phyloP scores from a whole-genome alignment of 2,329 filamentous ascomycete species.

The Rhynchosporium secalis region DNA sequence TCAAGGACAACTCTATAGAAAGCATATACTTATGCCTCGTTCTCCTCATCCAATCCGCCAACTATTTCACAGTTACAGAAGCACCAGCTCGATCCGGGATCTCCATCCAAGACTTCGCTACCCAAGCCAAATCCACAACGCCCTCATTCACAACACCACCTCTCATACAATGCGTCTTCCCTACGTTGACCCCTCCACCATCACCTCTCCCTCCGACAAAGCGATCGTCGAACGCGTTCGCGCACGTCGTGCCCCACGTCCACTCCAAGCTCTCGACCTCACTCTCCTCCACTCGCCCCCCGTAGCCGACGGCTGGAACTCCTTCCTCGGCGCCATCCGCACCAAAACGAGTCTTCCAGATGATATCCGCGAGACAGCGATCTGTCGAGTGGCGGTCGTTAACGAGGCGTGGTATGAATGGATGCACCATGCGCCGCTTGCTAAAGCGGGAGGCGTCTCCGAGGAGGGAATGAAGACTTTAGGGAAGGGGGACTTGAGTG shows the following conservation, averaged over 20 bases:
- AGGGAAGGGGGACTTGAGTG: constrained; percentile 33
- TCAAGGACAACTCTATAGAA: no score
- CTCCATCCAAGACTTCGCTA: no score
- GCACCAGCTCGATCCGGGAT: no score
- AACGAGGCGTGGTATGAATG: constrained; percentile 87
- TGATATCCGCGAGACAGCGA: constrained; percentile 72
- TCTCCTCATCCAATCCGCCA: no score
- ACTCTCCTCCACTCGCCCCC: constrained; percentile 72
- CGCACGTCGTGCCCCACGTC: constrained; percentile 65
- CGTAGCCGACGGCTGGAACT: constrained; percentile 76
- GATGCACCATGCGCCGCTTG: constrained; percentile 71
- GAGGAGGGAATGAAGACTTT: constrained; percentile 32
- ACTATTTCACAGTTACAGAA: no score
- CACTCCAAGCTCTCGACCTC: constrained; percentile 73
- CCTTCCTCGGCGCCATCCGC: constrained; percentile 64
- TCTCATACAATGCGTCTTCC: constrained; percentile 60
- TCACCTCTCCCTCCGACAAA: constrained; percentile 48
- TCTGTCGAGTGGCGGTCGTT: constrained; percentile 76
- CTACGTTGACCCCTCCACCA: constrained; percentile 57
- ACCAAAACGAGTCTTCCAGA: constrained; percentile 52
- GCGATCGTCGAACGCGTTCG: constrained; percentile 64
- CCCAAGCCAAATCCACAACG: no score
- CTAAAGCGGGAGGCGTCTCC: constrained; percentile 33
- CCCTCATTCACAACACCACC: not conserved
- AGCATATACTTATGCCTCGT: no score